Base-by-base conservation (phyloP, 257 asterid species). In the Jacaranda copaia region DNA sequence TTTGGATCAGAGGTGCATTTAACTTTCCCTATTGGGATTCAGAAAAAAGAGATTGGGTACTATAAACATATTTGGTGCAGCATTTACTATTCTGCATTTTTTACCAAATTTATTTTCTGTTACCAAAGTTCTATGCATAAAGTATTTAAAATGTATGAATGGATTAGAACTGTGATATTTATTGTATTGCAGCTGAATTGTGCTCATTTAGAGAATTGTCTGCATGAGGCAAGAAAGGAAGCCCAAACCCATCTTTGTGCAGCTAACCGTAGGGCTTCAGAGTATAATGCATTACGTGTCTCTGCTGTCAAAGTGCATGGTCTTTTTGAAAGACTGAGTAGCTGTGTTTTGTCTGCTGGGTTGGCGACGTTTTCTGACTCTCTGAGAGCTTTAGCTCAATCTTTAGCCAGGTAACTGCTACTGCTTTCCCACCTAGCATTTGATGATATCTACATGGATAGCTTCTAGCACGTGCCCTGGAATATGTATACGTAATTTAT, bases 161-260 rank as follows among this genome's bases (percentile, higher is more conserved):
- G 3, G 51, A 45, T 75, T 57, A 18, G 25, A 77, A 69, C 58
- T 56, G 68, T 45, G 61, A 5, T 71, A 51, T 67, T 63, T 77
- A 62, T 73, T 70, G 52, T 48, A 60, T 64, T 77, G 84, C 92
- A 94, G 99, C 87, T 92, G 99, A 94, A 94, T 74, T 94, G 99
- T 80, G 98, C 96, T 35, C 98, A 94, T 82, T 78, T 94, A 62
- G 98, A 94, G 91, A 94, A 92, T 70, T 94, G 96, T 77, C 87
- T 94, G 68, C 99, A 94, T 45, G 98, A 94, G 82, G 98, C 99
- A 45, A 92, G 98, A 82, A 89, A 94, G 80, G 98, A 94, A 88
- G 97, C 99, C 48, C 98, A 94, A 81, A 92, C 99, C 78, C 89
- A 94, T 87, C 96, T 89, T 16, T 92, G 98, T 79, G 94, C 98